Conservation (phyloP, 495 filamentous ascomycete genomes). For the Saxispiralis lemnorum region DNA sequence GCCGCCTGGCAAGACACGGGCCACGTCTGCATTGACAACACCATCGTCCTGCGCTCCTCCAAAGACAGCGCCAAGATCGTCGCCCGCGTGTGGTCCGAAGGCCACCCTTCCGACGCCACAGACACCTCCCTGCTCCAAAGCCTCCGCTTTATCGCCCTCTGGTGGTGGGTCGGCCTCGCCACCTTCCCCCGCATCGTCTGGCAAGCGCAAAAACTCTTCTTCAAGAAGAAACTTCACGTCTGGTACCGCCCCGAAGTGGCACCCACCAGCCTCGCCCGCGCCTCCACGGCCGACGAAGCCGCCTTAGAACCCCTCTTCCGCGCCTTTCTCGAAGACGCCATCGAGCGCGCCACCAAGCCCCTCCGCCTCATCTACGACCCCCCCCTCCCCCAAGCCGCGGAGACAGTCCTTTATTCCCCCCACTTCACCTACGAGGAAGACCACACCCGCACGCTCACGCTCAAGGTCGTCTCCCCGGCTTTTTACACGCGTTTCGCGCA, state of each 20-base stretch:
- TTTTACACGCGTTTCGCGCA: constrained; percentile 44
- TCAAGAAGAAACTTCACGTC: constrained; percentile 34
- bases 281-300: constrained; percentile 12
- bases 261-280: constrained; percentile 32
- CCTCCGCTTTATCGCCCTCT: constrained; percentile 32
- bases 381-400: constrained; percentile 8
- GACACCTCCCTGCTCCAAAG: constrained; percentile 26
- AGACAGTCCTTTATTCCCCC: constrained; percentile 9
- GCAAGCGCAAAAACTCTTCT: constrained; percentile 38
- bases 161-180: constrained; percentile 46
- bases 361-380: constrained; percentile 35
- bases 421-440: constrained; percentile 15
- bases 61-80: constrained; percentile 37
- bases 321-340: constrained; percentile 31
- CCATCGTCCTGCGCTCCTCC: constrained; percentile 38
- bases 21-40: constrained; percentile 30
- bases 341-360: constrained; percentile 24
- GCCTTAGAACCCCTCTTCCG: constrained; percentile 35
- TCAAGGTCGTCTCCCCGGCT: constrained; percentile 37
- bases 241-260: constrained; percentile 41
- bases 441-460: constrained; percentile 9
- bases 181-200: constrained; percentile 44
- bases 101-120: constrained; percentile 31
- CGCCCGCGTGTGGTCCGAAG: constrained; percentile 33
- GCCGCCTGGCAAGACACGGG: constrained; percentile 20